phyloP scores from a whole-genome alignment of 495 filamentous ascomycete species.

The Monascus purpureus region DNA sequence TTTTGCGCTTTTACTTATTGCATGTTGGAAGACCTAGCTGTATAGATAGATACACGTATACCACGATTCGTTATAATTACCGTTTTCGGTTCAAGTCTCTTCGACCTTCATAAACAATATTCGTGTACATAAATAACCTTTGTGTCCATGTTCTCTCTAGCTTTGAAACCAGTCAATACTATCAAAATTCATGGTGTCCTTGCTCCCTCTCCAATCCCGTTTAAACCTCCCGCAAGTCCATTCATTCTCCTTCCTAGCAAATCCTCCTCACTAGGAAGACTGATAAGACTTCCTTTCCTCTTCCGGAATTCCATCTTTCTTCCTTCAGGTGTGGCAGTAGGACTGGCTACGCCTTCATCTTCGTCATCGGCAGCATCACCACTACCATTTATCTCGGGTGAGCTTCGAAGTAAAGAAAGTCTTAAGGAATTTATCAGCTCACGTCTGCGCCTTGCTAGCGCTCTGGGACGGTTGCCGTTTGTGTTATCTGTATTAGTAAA shows the following conservation, averaged over 20 bases:
- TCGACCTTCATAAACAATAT: too few relatives aligned
- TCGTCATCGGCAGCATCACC: neutral
- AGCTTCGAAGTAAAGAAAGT: conserved; percentile 2
- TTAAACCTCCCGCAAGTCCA: conserved; percentile 64
- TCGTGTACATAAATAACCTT: neutral
- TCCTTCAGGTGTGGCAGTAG: neutral
- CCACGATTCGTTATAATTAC: too few relatives aligned
- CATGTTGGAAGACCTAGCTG: too few relatives aligned
- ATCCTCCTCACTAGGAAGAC: conserved; percentile 73
- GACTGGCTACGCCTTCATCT: neutral
- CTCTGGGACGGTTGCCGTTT: neutral
- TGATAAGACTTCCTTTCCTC: conserved; percentile 34
- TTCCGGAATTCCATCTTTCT: neutral
- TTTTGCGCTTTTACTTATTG: too few relatives aligned
- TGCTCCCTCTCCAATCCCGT: conserved; percentile 42
- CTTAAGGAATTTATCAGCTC: neutral
- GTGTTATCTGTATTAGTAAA: neutral
- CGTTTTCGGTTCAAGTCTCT: too few relatives aligned
- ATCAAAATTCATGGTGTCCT: conserved; percentile 16
- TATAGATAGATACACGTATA: too few relatives aligned
- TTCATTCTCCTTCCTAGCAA: conserved; percentile 74
- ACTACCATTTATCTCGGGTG: neutral
- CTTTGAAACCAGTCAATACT: too few relatives aligned
- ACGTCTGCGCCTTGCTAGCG: neutral
- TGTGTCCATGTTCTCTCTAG: neutral